Conservation (phyloP, 2,329 filamentous ascomycete species). For the Pseudonectria buxi region DNA sequence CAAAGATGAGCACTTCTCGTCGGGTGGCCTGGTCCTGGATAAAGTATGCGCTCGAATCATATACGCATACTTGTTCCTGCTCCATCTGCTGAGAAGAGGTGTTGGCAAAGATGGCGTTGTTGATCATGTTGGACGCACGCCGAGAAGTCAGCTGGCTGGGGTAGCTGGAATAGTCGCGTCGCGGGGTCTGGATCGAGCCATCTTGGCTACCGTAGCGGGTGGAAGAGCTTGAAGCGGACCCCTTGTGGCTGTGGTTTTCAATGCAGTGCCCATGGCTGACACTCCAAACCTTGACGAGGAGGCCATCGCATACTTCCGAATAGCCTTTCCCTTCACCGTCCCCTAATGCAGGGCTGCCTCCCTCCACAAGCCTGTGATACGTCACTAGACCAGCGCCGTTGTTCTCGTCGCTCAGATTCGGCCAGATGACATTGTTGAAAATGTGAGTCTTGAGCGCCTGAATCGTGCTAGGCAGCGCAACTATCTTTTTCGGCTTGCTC, state of each 20-base stretch:
- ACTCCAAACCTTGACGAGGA: slow-evolving; percentile 81
- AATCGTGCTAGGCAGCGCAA: slow-evolving; percentile 83
- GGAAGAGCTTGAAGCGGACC: slow-evolving; percentile 43
- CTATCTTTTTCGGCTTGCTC: slow-evolving; percentile 75
- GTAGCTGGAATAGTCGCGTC: slow-evolving; percentile 21
- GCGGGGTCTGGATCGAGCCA: slow-evolving; percentile 27
- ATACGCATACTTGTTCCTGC: slow-evolving; percentile 55
- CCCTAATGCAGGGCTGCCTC: slow-evolving; percentile 77
- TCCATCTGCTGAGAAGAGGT: slow-evolving; percentile 21
- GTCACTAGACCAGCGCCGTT: slow-evolving; percentile 88
- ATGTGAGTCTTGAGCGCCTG: slow-evolving; percentile 87
- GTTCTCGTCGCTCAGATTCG: slow-evolving; percentile 93
- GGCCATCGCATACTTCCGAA: slow-evolving; percentile 77
- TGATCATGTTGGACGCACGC: slow-evolving; percentile 24
- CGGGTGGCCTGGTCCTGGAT: slow-evolving; percentile 67
- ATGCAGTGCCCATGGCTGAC: slow-evolving; percentile 89
- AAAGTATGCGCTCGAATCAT: slow-evolving; percentile 90
- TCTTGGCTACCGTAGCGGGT: slow-evolving; percentile 46
- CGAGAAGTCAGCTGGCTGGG: slow-evolving; percentile 10
- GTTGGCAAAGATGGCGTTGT: slow-evolving; percentile 23
- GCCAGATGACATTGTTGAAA: slow-evolving; percentile 98
- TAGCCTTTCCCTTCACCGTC: slow-evolving; percentile 77
- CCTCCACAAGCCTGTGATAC: slow-evolving; percentile 81
- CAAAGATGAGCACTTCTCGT: slow-evolving; percentile 84
- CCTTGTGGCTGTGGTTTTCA: slow-evolving; percentile 61